Percentiles rank a stretch among this genome's conserved stretches.
Conservation (phyloP, 23 red algal genomes). For the Cyanidium caldarium region DNA sequence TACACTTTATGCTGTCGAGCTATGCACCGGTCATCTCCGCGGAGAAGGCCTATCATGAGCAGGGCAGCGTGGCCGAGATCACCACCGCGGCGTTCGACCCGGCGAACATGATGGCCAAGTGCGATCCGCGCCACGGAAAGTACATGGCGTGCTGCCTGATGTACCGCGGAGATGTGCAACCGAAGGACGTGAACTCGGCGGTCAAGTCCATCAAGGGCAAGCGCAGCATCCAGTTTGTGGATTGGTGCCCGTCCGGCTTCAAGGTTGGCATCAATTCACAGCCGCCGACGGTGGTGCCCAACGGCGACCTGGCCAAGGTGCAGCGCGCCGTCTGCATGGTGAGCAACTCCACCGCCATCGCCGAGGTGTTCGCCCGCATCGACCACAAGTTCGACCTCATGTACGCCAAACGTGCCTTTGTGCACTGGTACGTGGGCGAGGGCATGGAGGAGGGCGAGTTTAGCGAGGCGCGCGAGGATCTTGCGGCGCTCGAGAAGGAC, state of each 20-base stretch:
- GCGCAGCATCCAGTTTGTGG: conserved; percentile 91
- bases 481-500: conserved; percentile 82
- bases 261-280: conserved; percentile 94
- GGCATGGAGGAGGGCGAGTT: conserved; percentile 99
- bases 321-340: conserved; percentile 88
- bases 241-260: conserved; percentile 97
- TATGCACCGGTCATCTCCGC: conserved; percentile 84
- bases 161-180: conserved; percentile 93
- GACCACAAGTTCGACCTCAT: conserved; percentile 99
- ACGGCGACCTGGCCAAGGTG: conserved; percentile 61
- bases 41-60: conserved; percentile 95
- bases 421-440: conserved; percentile 99
- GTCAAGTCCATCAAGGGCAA: conserved; percentile 88
- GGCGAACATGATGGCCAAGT: conserved; percentile 89
- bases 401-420: conserved; percentile 87
- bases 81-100: conserved; percentile 91
- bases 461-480: conserved; percentile 87
- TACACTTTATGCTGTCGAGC: conserved; percentile 98
- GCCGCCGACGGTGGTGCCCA: conserved; percentile 61
- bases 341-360: conserved; percentile 91
- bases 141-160: conserved; percentile 95
- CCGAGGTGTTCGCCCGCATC: conserved; percentile 90
- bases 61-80: conserved; percentile 75
- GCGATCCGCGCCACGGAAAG: conserved; percentile 79
- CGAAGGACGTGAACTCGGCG: conserved; percentile 88